phyloP scores from a whole-genome alignment of 805 yeast species.

The Cyberlindnera americana region DNA sequence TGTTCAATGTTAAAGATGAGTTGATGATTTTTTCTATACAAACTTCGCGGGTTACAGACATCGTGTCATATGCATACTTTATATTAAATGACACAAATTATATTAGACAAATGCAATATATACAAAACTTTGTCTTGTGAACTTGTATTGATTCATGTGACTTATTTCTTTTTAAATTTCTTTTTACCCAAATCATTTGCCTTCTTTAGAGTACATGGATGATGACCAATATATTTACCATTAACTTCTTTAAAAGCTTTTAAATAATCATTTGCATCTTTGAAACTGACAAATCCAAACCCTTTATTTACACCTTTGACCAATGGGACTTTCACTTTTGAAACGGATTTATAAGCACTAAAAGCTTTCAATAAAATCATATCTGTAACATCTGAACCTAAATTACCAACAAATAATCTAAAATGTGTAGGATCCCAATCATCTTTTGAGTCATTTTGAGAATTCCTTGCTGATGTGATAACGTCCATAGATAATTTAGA shows the following conservation, averaged over 20 bases:
- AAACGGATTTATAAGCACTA: conserved; percentile 45
- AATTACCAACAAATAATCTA: conserved; percentile 70
- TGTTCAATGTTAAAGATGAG: neutral
- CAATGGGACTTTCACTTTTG: conserved; percentile 57
- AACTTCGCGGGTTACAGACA: too few species aligned
- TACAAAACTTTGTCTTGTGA: too few species aligned
- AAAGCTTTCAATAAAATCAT: conserved; percentile 54
- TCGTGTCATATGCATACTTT: too few species aligned
- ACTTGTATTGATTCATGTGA: too few species aligned
- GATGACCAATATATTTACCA: conserved; percentile 70
- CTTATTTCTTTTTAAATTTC: conserved; percentile 28
- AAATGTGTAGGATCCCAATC: conserved; percentile 74
- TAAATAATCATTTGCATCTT: conserved; percentile 60
- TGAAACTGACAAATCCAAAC: conserved; percentile 71
- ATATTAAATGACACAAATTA: too few species aligned
- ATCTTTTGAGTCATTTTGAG: conserved; percentile 24
- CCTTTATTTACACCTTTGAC: conserved; percentile 54
- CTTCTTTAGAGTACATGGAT: conserved; percentile 65
- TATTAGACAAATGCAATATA: too few species aligned
- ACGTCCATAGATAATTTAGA: conserved; percentile 11
- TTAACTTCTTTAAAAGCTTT: conserved; percentile 72
- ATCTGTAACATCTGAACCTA: conserved; percentile 65
- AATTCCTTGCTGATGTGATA: conserved; percentile 13
- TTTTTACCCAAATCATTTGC: conserved; percentile 39
- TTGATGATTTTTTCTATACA: too few species aligned